A percentile compares a stretch with the other conserved stretches of the same genome.
These are phyloP conservation scores for Pachyrhizus erosus DNA, from an alignment of 306 rosid species.

Conservation along the genomic window DNA sequence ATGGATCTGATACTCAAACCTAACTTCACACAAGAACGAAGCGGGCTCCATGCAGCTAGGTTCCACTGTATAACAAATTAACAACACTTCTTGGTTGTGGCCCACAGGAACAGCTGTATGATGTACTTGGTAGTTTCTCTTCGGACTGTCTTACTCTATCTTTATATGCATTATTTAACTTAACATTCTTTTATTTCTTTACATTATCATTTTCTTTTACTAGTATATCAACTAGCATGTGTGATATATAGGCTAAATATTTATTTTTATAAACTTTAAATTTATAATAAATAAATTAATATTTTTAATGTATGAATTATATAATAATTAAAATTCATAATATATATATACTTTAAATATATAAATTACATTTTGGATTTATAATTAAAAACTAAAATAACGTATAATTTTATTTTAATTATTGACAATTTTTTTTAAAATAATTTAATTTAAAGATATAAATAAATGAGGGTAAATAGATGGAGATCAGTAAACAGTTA, in stretches of 20 bases:
- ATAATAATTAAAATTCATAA: background rate
- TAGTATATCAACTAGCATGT: background rate
- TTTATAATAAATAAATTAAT: background rate
- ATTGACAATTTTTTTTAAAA: no score
- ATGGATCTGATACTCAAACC: background rate
- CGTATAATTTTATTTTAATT: no score
- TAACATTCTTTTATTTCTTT: background rate
- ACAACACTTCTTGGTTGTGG: background rate
- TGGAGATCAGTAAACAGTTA: no score
- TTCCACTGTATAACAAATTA: background rate
- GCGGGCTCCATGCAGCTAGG: background rate
- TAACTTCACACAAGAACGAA: background rate
- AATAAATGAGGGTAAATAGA: no score
- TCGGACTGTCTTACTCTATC: background rate
- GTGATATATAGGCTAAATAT: background rate
- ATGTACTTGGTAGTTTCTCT: background rate
- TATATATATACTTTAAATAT: background rate
- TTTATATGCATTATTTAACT: background rate
- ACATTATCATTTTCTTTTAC: background rate
- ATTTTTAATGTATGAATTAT: no score
- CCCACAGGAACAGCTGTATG: background rate
- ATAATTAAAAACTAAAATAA: no score
- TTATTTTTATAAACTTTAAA: background rate
- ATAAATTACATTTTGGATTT: background rate
- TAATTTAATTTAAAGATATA: no score